Percentiles rank a stretch among this genome's conserved stretches.
These are phyloP conservation scores for Boletus pseudopeckii DNA, from an alignment of 768 basidiomycete genomes.

Conservation along the genomic window DNA sequence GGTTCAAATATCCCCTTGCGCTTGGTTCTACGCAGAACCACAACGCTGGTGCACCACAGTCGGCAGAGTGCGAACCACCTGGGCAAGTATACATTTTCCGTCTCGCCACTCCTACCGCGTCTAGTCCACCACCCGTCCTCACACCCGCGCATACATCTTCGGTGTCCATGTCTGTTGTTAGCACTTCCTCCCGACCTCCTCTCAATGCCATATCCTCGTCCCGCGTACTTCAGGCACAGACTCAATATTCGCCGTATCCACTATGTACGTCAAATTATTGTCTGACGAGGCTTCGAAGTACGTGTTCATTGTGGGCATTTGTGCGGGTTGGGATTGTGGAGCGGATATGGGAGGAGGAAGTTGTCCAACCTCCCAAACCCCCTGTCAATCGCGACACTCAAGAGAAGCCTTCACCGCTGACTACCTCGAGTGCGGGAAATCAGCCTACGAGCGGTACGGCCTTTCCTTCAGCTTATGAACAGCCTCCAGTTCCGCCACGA, in stretches of 20 bases:
- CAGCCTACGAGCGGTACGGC: not conserved
- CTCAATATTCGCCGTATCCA: conserved; percentile 46
- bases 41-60: conserved; percentile 28
- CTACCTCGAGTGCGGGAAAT: not conserved
- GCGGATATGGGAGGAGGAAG: conserved; percentile 85
- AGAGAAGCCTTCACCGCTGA: not conserved
- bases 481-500: conserved; percentile 63
- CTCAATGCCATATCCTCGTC: conserved; percentile 44
- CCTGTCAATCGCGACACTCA: conserved; percentile 12
- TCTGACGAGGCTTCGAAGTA: conserved; percentile 71
- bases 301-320: conserved; percentile 90
- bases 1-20: conserved; percentile 54
- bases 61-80: conserved; percentile 28
- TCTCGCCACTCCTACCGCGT: conserved; percentile 35
- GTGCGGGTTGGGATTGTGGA: conserved; percentile 79
- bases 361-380: conserved; percentile 33
- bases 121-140: conserved; percentile 24
- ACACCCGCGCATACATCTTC: conserved; percentile 21
- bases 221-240: conserved; percentile 22
- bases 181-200: conserved; percentile 16
- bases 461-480: conserved; percentile 28
- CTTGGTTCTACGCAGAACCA: conserved; percentile 30
- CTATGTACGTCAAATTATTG: conserved; percentile 87
- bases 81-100: conserved; percentile 69
- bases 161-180: conserved; percentile 34